Percentiles rank a stretch among this genome's conserved stretches.
Conservation (phyloP, 805 yeast species). For the Kluyveromyces wickerhamii region DNA sequence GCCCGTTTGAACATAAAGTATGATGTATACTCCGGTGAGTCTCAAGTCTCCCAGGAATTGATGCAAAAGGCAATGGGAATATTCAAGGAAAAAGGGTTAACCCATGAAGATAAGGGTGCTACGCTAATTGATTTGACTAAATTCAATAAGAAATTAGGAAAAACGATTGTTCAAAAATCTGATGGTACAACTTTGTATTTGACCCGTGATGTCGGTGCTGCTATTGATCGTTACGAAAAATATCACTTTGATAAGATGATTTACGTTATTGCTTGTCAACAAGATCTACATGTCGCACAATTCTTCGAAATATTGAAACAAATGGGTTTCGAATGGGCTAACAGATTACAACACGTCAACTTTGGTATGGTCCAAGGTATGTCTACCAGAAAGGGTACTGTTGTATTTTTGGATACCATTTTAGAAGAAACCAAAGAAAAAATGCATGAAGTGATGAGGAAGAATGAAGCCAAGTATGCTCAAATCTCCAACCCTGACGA, state of each 20-base stretch:
- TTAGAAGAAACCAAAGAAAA: slow-evolving; percentile 86
- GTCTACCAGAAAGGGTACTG: slow-evolving; percentile 98
- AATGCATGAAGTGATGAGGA: slow-evolving; percentile 95
- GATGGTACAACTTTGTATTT: slow-evolving; percentile 93
- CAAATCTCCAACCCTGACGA: slow-evolving; percentile 91
- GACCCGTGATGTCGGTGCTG: slow-evolving; percentile 96
- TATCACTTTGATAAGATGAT: slow-evolving; percentile 92
- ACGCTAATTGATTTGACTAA: slow-evolving; percentile 74
- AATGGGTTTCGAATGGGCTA: slow-evolving; percentile 85
- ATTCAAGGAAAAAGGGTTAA: slow-evolving; percentile 60
- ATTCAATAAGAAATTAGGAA: slow-evolving; percentile 86
- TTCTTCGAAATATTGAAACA: slow-evolving; percentile 89
- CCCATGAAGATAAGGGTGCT: slow-evolving; percentile 88
- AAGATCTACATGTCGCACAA: slow-evolving; percentile 89
- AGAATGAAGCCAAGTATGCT: slow-evolving; percentile 81
- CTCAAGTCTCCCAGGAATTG: slow-evolving; percentile 71
- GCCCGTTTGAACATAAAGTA: slow-evolving; percentile 84
- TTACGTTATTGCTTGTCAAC: slow-evolving; percentile 93
- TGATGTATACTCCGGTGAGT: slow-evolving; percentile 91
- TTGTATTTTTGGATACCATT: slow-evolving; percentile 92
- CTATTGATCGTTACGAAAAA: slow-evolving; percentile 77
- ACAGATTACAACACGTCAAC: slow-evolving; percentile 70
- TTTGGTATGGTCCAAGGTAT: slow-evolving; percentile 98
- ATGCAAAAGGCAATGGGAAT: slow-evolving; percentile 59
- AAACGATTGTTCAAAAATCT: slow-evolving; percentile 83